Conservation (phyloP, 2,329 filamentous ascomycete genomes). For the Aspergillus sp. region DNA sequence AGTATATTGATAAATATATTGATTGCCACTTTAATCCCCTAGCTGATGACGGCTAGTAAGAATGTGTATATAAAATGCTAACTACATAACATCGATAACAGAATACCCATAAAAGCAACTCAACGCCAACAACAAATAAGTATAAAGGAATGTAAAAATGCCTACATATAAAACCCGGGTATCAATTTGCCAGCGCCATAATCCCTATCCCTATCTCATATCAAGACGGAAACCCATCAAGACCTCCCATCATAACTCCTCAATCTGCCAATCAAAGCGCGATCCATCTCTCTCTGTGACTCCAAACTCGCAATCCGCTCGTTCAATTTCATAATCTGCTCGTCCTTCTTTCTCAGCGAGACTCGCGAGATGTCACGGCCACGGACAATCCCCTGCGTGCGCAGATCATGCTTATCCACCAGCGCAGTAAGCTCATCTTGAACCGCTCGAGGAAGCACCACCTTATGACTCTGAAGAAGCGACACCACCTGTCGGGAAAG, state of each 20-base stretch:
- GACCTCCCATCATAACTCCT: slow-evolving; percentile 21
- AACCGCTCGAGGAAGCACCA: slow-evolving; percentile 27
- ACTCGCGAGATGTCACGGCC: slow-evolving; percentile 64
- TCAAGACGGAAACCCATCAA: not conserved
- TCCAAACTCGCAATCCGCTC: slow-evolving; percentile 58
- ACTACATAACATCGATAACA: too few species aligned
- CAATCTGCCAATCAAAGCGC: slow-evolving; percentile 38
- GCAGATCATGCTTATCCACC: slow-evolving; percentile 54
- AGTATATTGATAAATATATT: too few species aligned
- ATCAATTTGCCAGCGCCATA: too few species aligned
- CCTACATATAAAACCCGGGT: too few species aligned
- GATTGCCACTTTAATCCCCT: too few species aligned
- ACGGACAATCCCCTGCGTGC: slow-evolving; percentile 56
- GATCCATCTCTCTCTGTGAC: slow-evolving; percentile 52
- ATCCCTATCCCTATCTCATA: too few species aligned
- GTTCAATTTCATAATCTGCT: slow-evolving; percentile 61
- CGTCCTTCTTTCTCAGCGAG: slow-evolving; percentile 60
- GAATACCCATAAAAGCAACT: too few species aligned
- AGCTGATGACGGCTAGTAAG: too few species aligned
- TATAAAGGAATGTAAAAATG: too few species aligned
- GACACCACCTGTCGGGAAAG: slow-evolving; percentile 15
- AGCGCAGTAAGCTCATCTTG: slow-evolving; percentile 35
- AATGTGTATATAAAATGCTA: too few species aligned
- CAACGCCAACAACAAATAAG: too few species aligned
- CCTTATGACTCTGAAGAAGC: slow-evolving; percentile 30